phyloP scores from a whole-genome alignment of 2,329 filamentous ascomycete species.

The Aspergillus bombycis region DNA sequence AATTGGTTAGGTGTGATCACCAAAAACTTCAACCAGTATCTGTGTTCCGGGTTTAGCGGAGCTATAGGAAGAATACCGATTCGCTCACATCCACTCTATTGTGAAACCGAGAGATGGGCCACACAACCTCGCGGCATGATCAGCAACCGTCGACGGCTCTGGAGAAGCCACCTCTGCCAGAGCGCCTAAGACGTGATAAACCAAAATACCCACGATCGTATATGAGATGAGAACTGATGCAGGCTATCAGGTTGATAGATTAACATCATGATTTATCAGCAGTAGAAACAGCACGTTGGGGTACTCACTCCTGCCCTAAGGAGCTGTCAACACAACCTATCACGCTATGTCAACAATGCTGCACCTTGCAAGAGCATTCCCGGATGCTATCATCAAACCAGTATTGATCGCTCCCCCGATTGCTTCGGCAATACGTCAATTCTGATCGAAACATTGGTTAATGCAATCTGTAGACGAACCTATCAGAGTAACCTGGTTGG shows the following conservation, averaged over 20 bases:
- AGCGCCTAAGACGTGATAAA: constrained; percentile 79
- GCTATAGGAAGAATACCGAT: constrained; percentile 9
- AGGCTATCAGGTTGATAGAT: constrained; percentile 31
- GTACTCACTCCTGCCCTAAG: constrained; percentile 41
- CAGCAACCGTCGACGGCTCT: constrained; percentile 75
- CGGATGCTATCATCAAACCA: constrained; percentile 46
- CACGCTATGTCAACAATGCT: constrained; percentile 2
- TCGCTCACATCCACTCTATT: constrained; percentile 67
- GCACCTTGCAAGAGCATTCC: constrained; percentile 41
- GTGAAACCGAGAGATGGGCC: constrained; percentile 81
- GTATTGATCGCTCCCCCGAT: constrained; percentile 49
- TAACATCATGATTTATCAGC: not conserved
- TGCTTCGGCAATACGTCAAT: constrained; percentile 22
- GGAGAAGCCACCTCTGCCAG: constrained; percentile 84
- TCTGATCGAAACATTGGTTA: not conserved
- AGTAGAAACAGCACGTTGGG: not conserved
- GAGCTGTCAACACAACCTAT: not conserved
- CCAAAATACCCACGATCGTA: constrained; percentile 56
- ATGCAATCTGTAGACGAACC: constrained; percentile 19
- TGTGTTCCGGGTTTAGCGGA: constrained; percentile 17
- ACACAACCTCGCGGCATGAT: constrained; percentile 77
- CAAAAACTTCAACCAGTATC: constrained; percentile 74
- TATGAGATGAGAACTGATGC: constrained; percentile 50
- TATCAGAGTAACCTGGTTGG: constrained; percentile 15
- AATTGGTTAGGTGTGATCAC: constrained; percentile 85